Evolutionary conservation across 2,329 filamentous ascomycete species (phyloP), one percentile per base, ranked within the genome.

Genomic region (Trichoderma polysporum): DNA sequence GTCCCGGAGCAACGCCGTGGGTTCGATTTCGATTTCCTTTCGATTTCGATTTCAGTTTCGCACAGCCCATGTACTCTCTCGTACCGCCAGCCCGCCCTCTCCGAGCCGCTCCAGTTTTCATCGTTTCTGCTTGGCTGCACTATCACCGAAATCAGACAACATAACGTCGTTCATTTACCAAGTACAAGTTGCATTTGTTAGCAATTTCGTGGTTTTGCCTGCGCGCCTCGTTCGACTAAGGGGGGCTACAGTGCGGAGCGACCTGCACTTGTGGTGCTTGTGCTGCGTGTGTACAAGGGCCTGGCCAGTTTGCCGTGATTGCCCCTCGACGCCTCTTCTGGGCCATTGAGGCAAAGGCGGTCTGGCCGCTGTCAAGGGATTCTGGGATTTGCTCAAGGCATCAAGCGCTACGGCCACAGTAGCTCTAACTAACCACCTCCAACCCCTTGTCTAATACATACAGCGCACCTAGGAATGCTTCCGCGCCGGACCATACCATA

Each of bases 311-410:
- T 39, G 25, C 49, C 19, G 58, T 50, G 45, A 25, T 37, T 39
- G 33, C 13, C 33, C n/a, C 33, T 56, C 33, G 53, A 37, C 13
- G 33, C 52, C 47, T 10, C 17, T 31, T 54, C 35, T 62, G 33
- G 33, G 25, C 7, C 31, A 29, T 27, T 50, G 59, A 47, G 47
- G 59, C 61, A 56, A 64, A 56, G 61, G 61, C 61, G 61, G 61
- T 64, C 61, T 64, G 61, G 50, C 61, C 61, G 37, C 50, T 56
- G 37, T 64, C 61, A 64, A 54, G 35, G 47, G 22, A 47, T 10
- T 45, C 41, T 45, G 41, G 41, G 12, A 17, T 25, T 17, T 7
- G 39, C 50, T 56, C 50, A 47, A 64, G 50, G 50, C 50, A 33
- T 64, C 47, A 22, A 31, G n/a, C 33, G n/a, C 33, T 39, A 54